Evolutionary conservation across 2,329 filamentous ascomycete species (phyloP).

Genomic region (Ascocoryne sarcoides): DNA sequence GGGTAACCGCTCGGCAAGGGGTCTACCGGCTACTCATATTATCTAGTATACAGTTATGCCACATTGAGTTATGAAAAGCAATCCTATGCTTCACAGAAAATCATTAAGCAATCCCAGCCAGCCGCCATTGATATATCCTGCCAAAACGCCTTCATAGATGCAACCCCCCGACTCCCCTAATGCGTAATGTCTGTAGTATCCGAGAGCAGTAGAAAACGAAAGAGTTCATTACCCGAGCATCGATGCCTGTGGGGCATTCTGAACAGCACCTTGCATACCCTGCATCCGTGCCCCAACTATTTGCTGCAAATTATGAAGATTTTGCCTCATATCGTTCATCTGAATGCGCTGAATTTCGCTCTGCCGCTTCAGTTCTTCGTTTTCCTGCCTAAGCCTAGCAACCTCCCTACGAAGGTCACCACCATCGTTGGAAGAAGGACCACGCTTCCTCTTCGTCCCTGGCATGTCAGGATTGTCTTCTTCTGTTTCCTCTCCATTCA

Average conservation of each 20-base stretch:
- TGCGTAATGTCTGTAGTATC: background rate
- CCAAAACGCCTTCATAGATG: conserved; percentile 2
- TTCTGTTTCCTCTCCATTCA: conserved; percentile 33
- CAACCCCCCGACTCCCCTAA: background rate
- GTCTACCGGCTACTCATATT: no score
- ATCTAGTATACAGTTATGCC: background rate
- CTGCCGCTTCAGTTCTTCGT: conserved; percentile 46
- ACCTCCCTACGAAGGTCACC: conserved; percentile 50
- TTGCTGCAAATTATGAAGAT: conserved; percentile 16
- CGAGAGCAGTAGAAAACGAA: background rate
- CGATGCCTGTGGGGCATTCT: conserved; percentile 13
- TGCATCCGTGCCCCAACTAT: conserved; percentile 14
- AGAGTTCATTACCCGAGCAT: background rate
- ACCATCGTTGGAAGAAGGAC: conserved; percentile 33
- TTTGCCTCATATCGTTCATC: conserved; percentile 14
- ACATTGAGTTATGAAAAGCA: background rate
- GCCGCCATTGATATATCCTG: conserved; percentile 1
- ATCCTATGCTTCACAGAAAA: no score
- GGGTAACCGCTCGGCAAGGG: no score
- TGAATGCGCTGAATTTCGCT: conserved; percentile 37
- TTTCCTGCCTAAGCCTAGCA: conserved; percentile 58
- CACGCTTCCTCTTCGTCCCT: conserved; percentile 36
- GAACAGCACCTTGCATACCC: conserved; percentile 8
- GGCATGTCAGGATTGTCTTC: conserved; percentile 38
- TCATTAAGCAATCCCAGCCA: no score